Conservation (phyloP, 352 stramenopile genomes). For the Elongisporangium anandrum region DNA sequence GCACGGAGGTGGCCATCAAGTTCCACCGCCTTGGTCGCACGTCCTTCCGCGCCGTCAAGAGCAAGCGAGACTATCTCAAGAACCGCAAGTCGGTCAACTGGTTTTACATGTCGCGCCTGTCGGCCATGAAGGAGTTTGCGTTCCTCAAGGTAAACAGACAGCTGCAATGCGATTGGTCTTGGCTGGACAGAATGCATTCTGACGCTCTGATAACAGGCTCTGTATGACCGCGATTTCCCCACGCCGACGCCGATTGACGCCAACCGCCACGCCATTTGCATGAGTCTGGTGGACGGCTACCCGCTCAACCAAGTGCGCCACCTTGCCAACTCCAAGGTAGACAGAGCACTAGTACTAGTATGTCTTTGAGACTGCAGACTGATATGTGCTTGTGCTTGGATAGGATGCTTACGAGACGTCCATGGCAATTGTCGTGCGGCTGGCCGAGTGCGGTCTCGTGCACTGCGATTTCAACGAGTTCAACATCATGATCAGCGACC, state of each 20-base stretch:
- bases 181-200: too few relatives aligned
- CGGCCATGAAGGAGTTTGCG: conserved; percentile 97
- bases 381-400: not conserved
- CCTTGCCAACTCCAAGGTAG: conserved; percentile 86
- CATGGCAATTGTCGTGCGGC: conserved; percentile 94
- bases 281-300: conserved; percentile 95
- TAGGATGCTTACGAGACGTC: conserved; percentile 93
- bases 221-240: conserved; percentile 97
- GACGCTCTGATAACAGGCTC: conserved; percentile 28
- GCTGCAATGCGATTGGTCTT: not conserved
- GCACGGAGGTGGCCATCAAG: conserved; percentile 98
- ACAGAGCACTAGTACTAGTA: not conserved
- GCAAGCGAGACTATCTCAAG: conserved; percentile 98
- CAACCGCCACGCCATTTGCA: conserved; percentile 97
- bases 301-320: conserved; percentile 95
- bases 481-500: conserved; percentile 98
- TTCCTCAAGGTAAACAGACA: conserved; percentile 95
- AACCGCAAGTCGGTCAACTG: conserved; percentile 94
- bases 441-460: conserved; percentile 97
- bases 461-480: conserved; percentile 99
- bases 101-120: conserved; percentile 99
- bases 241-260: conserved; percentile 96
- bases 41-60: conserved; percentile 96
- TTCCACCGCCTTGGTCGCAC: conserved; percentile 99
- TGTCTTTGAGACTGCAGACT: too few relatives aligned